Evolutionary conservation across 2,329 filamentous ascomycete genomes (phyloP).

Genomic region (Peltaster fructicola): DNA sequence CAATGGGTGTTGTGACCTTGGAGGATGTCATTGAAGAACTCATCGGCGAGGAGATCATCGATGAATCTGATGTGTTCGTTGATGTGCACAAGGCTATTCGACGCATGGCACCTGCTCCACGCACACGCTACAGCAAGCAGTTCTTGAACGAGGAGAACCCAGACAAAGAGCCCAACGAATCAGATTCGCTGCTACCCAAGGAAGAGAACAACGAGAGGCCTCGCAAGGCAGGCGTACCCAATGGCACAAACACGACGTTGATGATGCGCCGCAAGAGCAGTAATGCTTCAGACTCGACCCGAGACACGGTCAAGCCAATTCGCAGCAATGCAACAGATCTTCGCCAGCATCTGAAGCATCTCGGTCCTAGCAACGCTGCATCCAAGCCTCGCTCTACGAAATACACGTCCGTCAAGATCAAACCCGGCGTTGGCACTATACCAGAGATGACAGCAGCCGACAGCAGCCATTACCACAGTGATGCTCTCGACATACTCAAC

Average conservation of each 20-base stretch:
- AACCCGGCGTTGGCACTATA: slow-evolving; percentile 33
- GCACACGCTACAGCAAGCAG: slow-evolving; percentile 29
- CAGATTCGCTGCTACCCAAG: slow-evolving; percentile 5
- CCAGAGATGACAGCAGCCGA: slow-evolving; percentile 21
- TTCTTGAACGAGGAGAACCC: slow-evolving; percentile 14
- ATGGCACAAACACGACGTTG: slow-evolving; percentile 22
- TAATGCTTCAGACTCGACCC: slow-evolving; percentile 18
- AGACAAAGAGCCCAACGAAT: slow-evolving; percentile 8
- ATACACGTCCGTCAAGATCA: slow-evolving; percentile 47
- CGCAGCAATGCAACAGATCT: slow-evolving; percentile 37
- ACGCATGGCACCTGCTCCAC: slow-evolving; percentile 68
- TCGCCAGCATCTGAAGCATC: slow-evolving; percentile 42
- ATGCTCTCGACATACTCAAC: background rate
- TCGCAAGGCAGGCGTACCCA: slow-evolving; percentile 19
- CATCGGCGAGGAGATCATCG: slow-evolving; percentile 98
- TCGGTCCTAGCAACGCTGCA: slow-evolving; percentile 46
- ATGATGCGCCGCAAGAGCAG: slow-evolving; percentile 29
- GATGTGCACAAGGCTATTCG: slow-evolving; percentile 97
- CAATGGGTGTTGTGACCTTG: slow-evolving; percentile 81
- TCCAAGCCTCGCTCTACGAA: slow-evolving; percentile 42
- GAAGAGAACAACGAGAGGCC: too few relatives aligned
- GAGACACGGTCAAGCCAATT: slow-evolving; percentile 20
- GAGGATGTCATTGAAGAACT: slow-evolving; percentile 98
- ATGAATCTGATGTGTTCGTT: slow-evolving; percentile 95
- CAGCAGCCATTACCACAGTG: slow-evolving; percentile 5